Evolutionary conservation across 805 yeast species (phyloP).

Genomic region (Wickerhamomyces alni): DNA sequence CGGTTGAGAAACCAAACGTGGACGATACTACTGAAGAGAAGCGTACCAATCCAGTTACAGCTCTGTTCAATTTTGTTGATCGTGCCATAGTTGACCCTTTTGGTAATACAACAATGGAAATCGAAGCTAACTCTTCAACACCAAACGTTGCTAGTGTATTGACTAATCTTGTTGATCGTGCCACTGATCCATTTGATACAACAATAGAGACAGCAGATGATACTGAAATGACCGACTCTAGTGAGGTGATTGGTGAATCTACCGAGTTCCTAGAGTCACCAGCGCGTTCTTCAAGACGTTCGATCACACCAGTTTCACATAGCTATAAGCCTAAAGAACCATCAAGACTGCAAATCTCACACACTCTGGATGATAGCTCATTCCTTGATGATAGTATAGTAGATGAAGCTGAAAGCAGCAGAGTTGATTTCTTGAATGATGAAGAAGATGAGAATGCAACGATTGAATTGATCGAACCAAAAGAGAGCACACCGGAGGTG

Average conservation of each 20-base stretch:
- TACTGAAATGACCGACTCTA: background rate
- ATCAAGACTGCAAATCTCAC: background rate
- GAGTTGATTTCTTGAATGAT: background rate
- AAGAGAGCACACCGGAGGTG: background rate
- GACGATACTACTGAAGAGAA: background rate
- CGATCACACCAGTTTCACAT: background rate
- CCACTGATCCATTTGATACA: background rate
- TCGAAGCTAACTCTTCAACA: background rate
- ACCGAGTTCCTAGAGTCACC: background rate
- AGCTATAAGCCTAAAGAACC: background rate
- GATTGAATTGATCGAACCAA: background rate
- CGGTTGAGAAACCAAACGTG: no score
- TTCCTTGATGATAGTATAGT: background rate
- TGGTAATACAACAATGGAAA: background rate
- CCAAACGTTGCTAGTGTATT: background rate
- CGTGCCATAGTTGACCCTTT: background rate
- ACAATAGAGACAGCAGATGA: background rate
- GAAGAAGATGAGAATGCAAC: background rate
- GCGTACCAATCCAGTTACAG: background rate
- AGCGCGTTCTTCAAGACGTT: background rate
- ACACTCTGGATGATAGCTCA: background rate
- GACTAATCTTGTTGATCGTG: background rate
- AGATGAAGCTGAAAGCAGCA: background rate
- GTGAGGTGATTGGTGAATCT: background rate
- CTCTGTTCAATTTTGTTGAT: background rate